These are phyloP conservation scores for Striga asiatica DNA, from an alignment of 257 asterid species.

Conservation along the genomic window DNA sequence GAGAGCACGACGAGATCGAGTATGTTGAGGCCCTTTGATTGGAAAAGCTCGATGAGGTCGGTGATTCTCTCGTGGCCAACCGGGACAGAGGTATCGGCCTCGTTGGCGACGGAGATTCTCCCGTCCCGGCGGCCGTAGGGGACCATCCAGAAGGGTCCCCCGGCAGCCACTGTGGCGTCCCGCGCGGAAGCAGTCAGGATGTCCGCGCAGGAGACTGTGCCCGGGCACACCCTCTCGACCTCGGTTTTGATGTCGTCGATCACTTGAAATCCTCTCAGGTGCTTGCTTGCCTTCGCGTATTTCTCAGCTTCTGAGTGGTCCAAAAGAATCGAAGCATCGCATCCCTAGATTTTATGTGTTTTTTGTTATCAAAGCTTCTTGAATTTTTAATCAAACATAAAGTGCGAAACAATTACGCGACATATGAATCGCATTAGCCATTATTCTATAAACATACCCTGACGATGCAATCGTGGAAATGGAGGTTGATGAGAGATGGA, in stretches of 20 bases:
- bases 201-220: slow-evolving; percentile 52
- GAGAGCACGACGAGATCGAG: slow-evolving; percentile 52
- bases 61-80: slow-evolving; percentile 40
- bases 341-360: too few species aligned
- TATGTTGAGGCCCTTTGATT: slow-evolving; percentile 33
- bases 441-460: slow-evolving; percentile 28
- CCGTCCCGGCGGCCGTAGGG: slow-evolving; percentile 58
- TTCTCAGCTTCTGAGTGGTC: slow-evolving; percentile 43
- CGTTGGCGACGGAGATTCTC: slow-evolving; percentile 21
- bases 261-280: slow-evolving; percentile 37
- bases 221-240: slow-evolving; percentile 42
- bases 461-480: slow-evolving; percentile 47
- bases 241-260: slow-evolving; percentile 40
- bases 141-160: slow-evolving; percentile 51
- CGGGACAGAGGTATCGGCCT: slow-evolving; percentile 27
- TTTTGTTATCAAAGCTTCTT: too few species aligned
- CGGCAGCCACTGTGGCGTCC: slow-evolving; percentile 40
- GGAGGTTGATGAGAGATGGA: slow-evolving; percentile 46
- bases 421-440: neutral
- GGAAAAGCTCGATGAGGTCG: slow-evolving; percentile 39
- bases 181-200: slow-evolving; percentile 44
- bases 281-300: slow-evolving; percentile 28
- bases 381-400: too few species aligned
- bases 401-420: neutral
- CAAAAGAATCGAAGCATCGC: slow-evolving; percentile 50